phyloP scores from a whole-genome alignment of 2,329 filamentous ascomycete genomes.

The Oidium heveae region DNA sequence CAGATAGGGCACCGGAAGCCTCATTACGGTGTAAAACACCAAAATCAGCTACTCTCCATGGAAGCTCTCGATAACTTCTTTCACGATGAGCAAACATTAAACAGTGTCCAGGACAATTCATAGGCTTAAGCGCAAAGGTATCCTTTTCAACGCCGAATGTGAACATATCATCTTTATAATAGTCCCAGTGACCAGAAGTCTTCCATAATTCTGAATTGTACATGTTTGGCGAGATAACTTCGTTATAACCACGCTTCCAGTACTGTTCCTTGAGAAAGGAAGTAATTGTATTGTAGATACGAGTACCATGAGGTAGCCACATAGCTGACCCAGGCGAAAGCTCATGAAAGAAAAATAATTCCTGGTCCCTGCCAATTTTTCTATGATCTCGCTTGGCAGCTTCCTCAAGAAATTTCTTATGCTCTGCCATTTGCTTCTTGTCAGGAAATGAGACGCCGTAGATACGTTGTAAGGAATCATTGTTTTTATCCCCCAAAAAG shows the following conservation, averaged over 20 bases:
- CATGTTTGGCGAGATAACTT: conserved; percentile 92
- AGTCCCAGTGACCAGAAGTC: conserved; percentile 78
- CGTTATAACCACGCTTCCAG: conserved; percentile 77
- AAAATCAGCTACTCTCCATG: conserved; percentile 84
- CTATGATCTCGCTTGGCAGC: conserved; percentile 94
- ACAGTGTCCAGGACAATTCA: conserved; percentile 96
- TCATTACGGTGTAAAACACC: conserved; percentile 91
- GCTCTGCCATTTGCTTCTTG: conserved; percentile 81
- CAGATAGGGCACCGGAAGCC: conserved; percentile 71
- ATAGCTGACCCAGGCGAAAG: conserved; percentile 83
- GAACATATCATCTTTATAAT: conserved; percentile 92
- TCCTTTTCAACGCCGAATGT: conserved; percentile 67
- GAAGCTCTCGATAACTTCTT: conserved; percentile 71
- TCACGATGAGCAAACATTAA: conserved; percentile 65
- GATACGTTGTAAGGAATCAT: conserved; percentile 88
- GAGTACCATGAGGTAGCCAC: conserved; percentile 75
- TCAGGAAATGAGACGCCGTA: conserved; percentile 92
- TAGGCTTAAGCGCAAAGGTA: conserved; percentile 69
- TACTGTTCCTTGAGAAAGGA: conserved; percentile 67
- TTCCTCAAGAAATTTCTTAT: conserved; percentile 88
- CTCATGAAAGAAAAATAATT: conserved; percentile 92
- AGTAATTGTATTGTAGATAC: conserved; percentile 78
- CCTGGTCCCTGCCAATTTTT: conserved; percentile 82
- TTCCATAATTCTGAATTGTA: conserved; percentile 88
- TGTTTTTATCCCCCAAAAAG: conserved; percentile 79